phyloP scores from a whole-genome alignment of 345 rosid genomes.

The Eucalyptus viminalis region DNA sequence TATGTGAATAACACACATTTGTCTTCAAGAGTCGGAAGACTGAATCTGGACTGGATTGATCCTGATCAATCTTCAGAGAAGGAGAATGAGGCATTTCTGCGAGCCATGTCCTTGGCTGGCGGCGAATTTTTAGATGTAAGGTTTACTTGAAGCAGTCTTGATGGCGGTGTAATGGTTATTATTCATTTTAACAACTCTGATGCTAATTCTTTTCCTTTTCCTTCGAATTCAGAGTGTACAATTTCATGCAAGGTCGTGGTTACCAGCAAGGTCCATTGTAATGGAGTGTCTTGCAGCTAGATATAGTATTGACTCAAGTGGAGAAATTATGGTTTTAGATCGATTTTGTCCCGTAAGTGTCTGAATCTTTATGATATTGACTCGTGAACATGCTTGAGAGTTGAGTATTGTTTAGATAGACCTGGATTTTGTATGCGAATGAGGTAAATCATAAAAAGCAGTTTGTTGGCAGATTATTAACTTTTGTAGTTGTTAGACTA shows the following conservation, averaged over 20 bases:
- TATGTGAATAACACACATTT: slow-evolving; percentile 81
- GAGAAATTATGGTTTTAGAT: slow-evolving; percentile 70
- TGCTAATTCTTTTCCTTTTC: neutral
- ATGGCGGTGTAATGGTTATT: neutral
- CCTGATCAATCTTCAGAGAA: slow-evolving; percentile 82
- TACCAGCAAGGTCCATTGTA: slow-evolving; percentile 81
- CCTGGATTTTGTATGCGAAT: neutral
- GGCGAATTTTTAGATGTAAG: slow-evolving; percentile 78
- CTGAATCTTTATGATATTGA: neutral
- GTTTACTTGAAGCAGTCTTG: neutral
- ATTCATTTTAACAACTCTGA: neutral
- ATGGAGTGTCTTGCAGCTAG: slow-evolving; percentile 59
- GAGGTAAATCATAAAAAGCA: neutral
- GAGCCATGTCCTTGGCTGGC: slow-evolving; percentile 75
- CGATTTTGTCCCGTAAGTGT: slow-evolving; percentile 73
- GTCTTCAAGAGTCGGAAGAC: slow-evolving; percentile 78
- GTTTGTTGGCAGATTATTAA: neutral
- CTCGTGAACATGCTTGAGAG: neutral
- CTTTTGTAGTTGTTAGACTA: neutral
- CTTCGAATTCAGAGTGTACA: slow-evolving; percentile 41
- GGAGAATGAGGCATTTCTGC: slow-evolving; percentile 78
- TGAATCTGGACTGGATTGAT: slow-evolving; percentile 86
- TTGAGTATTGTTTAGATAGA: neutral
- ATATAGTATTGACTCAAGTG: slow-evolving; percentile 52
- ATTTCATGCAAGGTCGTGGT: slow-evolving; percentile 76